Base-by-base conservation (phyloP, 768 basidiomycete species). In the Collybia sp. region DNA sequence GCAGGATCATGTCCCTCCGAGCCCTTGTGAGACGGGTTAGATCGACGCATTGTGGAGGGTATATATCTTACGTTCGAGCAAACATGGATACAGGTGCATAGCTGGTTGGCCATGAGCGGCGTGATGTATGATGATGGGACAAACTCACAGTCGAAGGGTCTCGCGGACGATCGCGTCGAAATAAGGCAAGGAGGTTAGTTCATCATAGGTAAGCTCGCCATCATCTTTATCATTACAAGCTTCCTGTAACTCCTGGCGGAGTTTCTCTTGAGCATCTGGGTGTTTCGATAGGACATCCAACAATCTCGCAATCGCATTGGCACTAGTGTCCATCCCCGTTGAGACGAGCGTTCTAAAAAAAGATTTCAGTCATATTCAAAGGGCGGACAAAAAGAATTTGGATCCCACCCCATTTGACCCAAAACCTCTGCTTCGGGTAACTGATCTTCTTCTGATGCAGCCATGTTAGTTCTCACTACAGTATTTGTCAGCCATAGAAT, bases 141-240 rank as follows among this genome's bases (percentile, higher is more conserved):
- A 11, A 33, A 46, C 58, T 45, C 42, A 66, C 62, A 67, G 45
- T 30, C 68, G 61, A 25, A 68, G 48, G 1, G 66, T 69, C 46
- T 68, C 67, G 25, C 63, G 56, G 42, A 58, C 62, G 12, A 69
- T 53, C 3, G 67, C 65, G 50, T 69, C 62, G n/a, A 69, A 51
- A 35, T 60, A 62, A 1, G 63, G 59, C n/a, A 70, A 50, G 1
- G 48, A 40, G 11, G 57, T 49, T 8, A 69, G 46, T 11, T 58
- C 49, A 30, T 65, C 65, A 25, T 64, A 63, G 1, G 45, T 44
- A 33, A 63, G 47, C 15, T 51, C 57, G 20, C 12, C 38, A 36
- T 45, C 49, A 12, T 45, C 45, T 30, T 42, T 39, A 30, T 25
- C 18, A 16, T n/a, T 12, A 39, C n/a, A 48, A 13, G 53, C 57